Conservation (phyloP, 2,329 filamentous ascomycete species). For the Botrytis squamosa region DNA sequence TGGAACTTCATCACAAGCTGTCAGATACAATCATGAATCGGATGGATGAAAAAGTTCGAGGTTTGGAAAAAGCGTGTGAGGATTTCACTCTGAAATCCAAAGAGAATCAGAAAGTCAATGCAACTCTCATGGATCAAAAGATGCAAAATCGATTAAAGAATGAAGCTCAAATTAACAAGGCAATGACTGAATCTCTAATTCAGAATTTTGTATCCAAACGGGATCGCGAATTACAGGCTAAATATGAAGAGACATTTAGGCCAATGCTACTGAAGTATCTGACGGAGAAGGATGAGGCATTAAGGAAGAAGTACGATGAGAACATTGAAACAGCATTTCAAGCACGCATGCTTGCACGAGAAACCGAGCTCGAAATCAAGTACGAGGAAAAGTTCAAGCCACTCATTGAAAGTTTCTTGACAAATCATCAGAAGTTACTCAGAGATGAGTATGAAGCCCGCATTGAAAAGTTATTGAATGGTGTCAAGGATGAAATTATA, state of each 20-base stretch:
- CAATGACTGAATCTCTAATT: not conserved
- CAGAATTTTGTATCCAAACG: not conserved
- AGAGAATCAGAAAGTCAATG: not conserved
- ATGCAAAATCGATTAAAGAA: not conserved
- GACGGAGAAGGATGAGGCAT: not conserved
- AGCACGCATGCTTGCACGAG: not conserved
- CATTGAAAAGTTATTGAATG: not conserved
- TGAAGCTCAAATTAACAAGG: not conserved
- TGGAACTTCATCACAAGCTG: conserved; percentile 1
- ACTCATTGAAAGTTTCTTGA: conserved; percentile 10
- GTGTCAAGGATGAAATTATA: not conserved
- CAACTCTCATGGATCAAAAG: not conserved
- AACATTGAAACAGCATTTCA: not conserved
- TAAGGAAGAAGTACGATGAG: conserved; percentile 9
- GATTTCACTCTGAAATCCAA: not conserved
- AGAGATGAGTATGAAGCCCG: conserved; percentile 12
- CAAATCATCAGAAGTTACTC: conserved; percentile 2
- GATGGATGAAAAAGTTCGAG: not conserved
- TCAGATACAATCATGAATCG: not conserved
- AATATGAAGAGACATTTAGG: conserved; percentile 20
- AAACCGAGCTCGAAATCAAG: conserved; percentile 16
- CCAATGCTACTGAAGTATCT: conserved; percentile 6
- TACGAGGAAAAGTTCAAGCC: conserved; percentile 17
- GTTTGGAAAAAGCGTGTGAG: not conserved
- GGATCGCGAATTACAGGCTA: conserved; percentile 7